These are phyloP conservation scores for Aspergillus sclerotioniger DNA, from an alignment of 495 filamentous ascomycete species.

Conservation along the genomic window DNA sequence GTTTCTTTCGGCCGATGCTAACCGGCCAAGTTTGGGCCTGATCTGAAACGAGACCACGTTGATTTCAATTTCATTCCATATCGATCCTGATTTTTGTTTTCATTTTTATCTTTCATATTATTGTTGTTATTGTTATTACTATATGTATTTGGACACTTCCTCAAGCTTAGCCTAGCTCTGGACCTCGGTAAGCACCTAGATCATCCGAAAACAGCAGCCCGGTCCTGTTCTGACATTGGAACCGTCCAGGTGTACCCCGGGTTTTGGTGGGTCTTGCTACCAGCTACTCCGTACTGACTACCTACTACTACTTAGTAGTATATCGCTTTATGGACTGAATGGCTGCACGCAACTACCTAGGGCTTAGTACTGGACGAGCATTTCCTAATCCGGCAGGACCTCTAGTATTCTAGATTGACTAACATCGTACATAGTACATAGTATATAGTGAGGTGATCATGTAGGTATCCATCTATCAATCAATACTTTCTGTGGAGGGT, in stretches of 20 bases:
- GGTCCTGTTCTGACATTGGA: neutral
- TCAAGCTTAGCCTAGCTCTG: too few species aligned
- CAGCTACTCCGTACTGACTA: too few species aligned
- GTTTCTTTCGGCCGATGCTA: neutral
- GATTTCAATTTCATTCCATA: too few species aligned
- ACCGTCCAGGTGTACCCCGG: slow-evolving; percentile 6
- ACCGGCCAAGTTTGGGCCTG: neutral
- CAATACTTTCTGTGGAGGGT: too few species aligned
- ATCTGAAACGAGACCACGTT: neutral
- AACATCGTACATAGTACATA: neutral
- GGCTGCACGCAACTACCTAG: slow-evolving; percentile 2
- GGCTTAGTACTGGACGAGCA: slow-evolving; percentile 12
- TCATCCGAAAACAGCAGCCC: neutral
- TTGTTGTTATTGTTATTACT: too few species aligned
- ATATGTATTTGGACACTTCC: too few species aligned
- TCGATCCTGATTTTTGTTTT: too few species aligned
- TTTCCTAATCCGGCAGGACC: slow-evolving; percentile 31
- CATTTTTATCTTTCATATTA: too few species aligned
- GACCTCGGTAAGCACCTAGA: neutral
- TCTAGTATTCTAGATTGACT: too few species aligned
- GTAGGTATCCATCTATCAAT: too few species aligned
- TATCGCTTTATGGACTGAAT: neutral
- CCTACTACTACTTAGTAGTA: neutral
- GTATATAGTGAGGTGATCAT: too few species aligned
- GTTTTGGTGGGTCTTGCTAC: slow-evolving; percentile 2